Evolutionary conservation across 768 basidiomycete genomes (phyloP).

Genomic region (Hygrophorus russula): DNA sequence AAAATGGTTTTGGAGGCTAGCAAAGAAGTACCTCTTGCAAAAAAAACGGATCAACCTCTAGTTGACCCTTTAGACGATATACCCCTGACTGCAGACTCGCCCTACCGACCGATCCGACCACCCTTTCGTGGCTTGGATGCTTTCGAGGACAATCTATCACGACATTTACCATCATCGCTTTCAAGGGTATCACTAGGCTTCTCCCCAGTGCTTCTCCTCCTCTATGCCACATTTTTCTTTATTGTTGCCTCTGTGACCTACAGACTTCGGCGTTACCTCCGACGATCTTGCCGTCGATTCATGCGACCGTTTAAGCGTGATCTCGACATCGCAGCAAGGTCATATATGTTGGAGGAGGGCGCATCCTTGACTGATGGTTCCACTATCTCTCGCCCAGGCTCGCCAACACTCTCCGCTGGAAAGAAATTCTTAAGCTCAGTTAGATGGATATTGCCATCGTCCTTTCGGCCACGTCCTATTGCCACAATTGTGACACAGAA

Average conservation of each 20-base stretch:
- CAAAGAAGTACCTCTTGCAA: slow-evolving; percentile 55
- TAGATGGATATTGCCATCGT: slow-evolving; percentile 23
- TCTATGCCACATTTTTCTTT: slow-evolving; percentile 36
- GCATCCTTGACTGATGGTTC: slow-evolving; percentile 10
- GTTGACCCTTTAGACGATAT: slow-evolving; percentile 65
- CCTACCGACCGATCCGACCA: slow-evolving; percentile 54
- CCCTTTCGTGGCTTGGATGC: slow-evolving; percentile 46
- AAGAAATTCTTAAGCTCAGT: slow-evolving; percentile 23
- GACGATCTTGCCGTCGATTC: slow-evolving; percentile 33
- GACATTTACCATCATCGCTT: slow-evolving; percentile 56
- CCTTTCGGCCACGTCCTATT: slow-evolving; percentile 15
- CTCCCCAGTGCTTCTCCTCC: slow-evolving; percentile 51
- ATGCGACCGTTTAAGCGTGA: slow-evolving; percentile 20
- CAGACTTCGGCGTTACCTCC: slow-evolving; percentile 49
- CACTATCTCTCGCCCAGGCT: slow-evolving; percentile 6
- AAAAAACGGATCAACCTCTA: slow-evolving; percentile 41
- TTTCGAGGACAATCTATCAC: slow-evolving; percentile 52
- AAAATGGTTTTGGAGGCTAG: slow-evolving; percentile 99
- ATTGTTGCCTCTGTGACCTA: slow-evolving; percentile 32
- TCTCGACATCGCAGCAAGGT: slow-evolving; percentile 18
- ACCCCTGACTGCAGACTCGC: slow-evolving; percentile 37
- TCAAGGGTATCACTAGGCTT: slow-evolving; percentile 60
- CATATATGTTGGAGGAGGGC: slow-evolving; percentile 44
- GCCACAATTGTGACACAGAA: slow-evolving; percentile 16
- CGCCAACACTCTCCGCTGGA: slow-evolving; percentile 20